phyloP scores from a whole-genome alignment of 2,329 filamentous ascomycete genomes.

The Paecilomyces sp. region DNA sequence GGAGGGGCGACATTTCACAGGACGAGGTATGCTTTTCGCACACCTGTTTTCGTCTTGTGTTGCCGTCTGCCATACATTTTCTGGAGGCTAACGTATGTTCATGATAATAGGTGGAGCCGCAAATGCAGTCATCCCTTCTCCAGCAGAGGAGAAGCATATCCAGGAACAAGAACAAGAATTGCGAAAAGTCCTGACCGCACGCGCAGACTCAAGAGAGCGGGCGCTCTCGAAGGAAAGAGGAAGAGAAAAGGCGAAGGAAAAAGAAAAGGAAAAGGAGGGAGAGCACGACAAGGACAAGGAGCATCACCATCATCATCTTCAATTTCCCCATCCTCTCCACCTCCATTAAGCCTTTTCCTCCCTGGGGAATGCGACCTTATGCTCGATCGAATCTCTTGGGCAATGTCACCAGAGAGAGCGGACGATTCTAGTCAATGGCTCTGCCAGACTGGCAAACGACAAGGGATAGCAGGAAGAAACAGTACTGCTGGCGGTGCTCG shows the following conservation, averaged over 20 bases:
- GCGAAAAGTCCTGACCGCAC: neutral
- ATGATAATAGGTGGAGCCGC: slow-evolving; percentile 24
- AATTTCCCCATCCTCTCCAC: too few species aligned
- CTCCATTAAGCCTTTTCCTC: neutral
- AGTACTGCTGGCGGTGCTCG: neutral
- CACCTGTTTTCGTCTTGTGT: neutral
- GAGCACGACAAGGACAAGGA: neutral
- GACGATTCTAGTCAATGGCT: neutral
- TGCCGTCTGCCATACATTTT: neutral
- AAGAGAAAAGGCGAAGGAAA: neutral
- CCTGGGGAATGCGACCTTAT: neutral
- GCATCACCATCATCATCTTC: too few species aligned
- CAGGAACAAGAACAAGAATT: slow-evolving; percentile 15
- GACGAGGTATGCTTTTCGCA: slow-evolving; percentile 29
- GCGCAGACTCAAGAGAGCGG: neutral
- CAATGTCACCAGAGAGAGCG: neutral
- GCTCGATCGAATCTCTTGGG: neutral
- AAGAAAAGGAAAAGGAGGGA: neutral
- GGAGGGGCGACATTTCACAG: slow-evolving; percentile 34
- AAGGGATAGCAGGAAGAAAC: neutral
- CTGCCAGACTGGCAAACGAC: neutral
- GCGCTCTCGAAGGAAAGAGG: neutral
- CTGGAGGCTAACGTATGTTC: neutral
- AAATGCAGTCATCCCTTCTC: slow-evolving; percentile 25
- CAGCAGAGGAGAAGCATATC: slow-evolving; percentile 14